Percentiles rank a stretch among this genome's conserved stretches.
phyloP scores from a whole-genome alignment of 2,329 filamentous ascomycete species.

The Hymenoscyphus repandus region DNA sequence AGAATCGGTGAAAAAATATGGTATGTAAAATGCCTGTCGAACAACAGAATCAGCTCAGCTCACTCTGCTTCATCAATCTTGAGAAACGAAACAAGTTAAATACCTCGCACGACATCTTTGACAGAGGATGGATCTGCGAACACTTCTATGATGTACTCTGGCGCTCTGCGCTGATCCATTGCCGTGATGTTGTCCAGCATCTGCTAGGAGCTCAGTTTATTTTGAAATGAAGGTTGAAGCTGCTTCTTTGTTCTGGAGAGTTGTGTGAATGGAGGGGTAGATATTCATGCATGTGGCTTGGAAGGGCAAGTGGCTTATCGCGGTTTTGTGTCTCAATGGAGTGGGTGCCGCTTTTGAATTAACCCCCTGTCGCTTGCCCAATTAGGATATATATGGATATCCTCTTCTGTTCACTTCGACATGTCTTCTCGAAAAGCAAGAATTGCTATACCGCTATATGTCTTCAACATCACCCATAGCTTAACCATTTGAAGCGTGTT shows the following conservation, averaged over 20 bases:
- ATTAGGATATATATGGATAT: too few relatives aligned
- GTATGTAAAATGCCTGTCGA: conserved; percentile 82
- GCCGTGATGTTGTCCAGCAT: conserved; percentile 13
- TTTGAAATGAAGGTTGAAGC: neutral
- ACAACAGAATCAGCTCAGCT: conserved; percentile 5
- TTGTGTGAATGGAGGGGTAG: conserved; percentile 9
- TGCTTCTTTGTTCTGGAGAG: neutral
- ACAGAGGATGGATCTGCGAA: conserved; percentile 88
- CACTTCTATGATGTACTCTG: conserved; percentile 89
- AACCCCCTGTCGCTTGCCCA: too few relatives aligned
- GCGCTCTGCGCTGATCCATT: conserved; percentile 63
- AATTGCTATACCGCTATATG: too few relatives aligned
- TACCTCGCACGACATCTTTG: conserved; percentile 89
- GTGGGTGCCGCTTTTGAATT: neutral
- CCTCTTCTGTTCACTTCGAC: too few relatives aligned
- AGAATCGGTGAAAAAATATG: conserved; percentile 98
- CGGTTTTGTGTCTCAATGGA: too few relatives aligned
- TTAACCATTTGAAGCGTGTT: neutral
- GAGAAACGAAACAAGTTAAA: conserved; percentile 18
- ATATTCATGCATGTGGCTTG: conserved; percentile 1
- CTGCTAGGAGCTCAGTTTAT: conserved; percentile 1
- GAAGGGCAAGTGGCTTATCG: conserved; percentile 5
- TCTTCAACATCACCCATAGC: too few relatives aligned
- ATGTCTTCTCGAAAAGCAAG: too few relatives aligned
- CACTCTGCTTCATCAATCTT: conserved; percentile 1